Evolutionary conservation across 345 rosid species (phyloP).

Genomic region (Salix koriyanagi): DNA sequence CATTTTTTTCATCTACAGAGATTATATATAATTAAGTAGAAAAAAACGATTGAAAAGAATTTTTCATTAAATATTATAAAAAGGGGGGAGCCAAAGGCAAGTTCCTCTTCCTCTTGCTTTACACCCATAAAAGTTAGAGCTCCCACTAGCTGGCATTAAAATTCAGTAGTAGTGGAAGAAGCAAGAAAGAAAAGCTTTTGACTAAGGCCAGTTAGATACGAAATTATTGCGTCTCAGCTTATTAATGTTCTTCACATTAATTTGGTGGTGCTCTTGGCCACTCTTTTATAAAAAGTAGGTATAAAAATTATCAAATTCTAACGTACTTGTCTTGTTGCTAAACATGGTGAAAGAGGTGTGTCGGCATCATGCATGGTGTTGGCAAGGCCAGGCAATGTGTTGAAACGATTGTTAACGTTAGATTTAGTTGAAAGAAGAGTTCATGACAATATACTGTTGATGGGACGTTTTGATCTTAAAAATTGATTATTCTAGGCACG

Average conservation of each 20-base stretch:
- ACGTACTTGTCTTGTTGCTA: conserved; percentile 8
- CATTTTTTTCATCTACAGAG: background rate
- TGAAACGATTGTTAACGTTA: background rate
- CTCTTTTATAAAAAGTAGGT: background rate
- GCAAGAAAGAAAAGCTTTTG: background rate
- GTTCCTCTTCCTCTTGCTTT: background rate
- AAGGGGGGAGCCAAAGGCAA: background rate
- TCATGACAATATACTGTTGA: background rate
- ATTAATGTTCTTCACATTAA: background rate
- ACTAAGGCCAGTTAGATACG: background rate
- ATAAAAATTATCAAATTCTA: background rate
- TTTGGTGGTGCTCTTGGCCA: background rate
- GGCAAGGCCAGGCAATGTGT: too few relatives aligned
- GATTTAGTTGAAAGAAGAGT: background rate
- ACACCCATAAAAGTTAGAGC: background rate
- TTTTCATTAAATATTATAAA: background rate
- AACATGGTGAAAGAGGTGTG: background rate
- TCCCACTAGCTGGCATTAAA: background rate
- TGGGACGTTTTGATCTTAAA: background rate
- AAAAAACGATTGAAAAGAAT: background rate
- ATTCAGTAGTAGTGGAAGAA: background rate
- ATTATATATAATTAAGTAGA: background rate
- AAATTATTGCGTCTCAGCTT: background rate
- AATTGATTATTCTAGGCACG: background rate
- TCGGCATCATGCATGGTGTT: background rate